These are phyloP conservation scores for Allium fistulosum DNA, from an alignment of 106 monocot genomes.

Conservation along the genomic window DNA sequence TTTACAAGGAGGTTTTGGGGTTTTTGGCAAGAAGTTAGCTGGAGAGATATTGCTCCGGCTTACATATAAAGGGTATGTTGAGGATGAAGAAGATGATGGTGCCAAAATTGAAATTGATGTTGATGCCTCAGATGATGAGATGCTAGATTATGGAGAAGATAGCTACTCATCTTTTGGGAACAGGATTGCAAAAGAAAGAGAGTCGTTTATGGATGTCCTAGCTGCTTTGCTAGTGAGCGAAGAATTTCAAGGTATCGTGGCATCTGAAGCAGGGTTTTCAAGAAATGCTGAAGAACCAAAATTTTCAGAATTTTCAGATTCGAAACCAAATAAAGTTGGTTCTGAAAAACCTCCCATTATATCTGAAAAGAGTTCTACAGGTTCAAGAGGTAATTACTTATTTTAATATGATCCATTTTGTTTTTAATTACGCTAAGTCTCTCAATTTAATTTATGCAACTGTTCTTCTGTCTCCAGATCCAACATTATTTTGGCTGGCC, in stretches of 20 bases:
- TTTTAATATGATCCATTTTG: neutral
- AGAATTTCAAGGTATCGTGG: conserved; percentile 94
- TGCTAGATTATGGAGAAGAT: conserved; percentile 13
- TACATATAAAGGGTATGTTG: conserved; percentile 70
- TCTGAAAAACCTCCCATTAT: conserved; percentile 28
- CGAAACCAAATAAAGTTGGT: conserved; percentile 12
- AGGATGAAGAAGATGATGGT: conserved; percentile 60
- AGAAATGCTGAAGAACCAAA: conserved; percentile 22
- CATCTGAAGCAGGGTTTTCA: conserved; percentile 55
- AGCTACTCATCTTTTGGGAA: conserved; percentile 13
- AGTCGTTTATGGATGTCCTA: conserved; percentile 78
- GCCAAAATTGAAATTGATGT: conserved; percentile 27
- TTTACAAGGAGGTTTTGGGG: conserved; percentile 45
- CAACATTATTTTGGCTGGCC: conserved; percentile 68
- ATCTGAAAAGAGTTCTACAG: conserved; percentile 20
- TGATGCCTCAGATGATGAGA: conserved; percentile 59
- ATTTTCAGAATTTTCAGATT: conserved; percentile 10
- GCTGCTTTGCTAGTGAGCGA: conserved; percentile 90
- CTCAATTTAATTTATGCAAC: conserved; percentile 1
- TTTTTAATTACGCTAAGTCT: neutral
- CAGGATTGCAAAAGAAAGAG: conserved; percentile 40
- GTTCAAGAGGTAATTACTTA: conserved; percentile 23
- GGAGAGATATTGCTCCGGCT: conserved; percentile 69
- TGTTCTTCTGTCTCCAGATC: conserved; percentile 37
- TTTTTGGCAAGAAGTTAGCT: conserved; percentile 18